A percentile compares a stretch with the other conserved stretches of the same genome.
Conservation (phyloP, 2,329 filamentous ascomycete genomes). For the Simplicillium sp. region DNA sequence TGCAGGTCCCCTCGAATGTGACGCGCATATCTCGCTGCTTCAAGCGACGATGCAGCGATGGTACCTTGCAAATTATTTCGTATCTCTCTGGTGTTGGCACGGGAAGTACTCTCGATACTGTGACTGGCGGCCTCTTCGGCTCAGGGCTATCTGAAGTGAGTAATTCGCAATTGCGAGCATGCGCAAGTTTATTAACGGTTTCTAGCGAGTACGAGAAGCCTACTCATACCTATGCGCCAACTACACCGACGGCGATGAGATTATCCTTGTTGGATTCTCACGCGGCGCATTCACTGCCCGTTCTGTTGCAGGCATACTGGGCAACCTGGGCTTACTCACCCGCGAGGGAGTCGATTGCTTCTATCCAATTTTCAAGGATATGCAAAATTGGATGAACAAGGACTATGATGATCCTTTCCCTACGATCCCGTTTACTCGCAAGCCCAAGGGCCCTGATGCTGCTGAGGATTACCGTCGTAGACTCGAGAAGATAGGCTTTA, state of each 20-base stretch:
- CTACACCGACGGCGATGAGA: conserved; percentile 48
- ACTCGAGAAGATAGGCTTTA: conserved; percentile 33
- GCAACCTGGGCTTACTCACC: conserved; percentile 39
- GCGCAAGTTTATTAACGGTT: conserved; percentile 4
- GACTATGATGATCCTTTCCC: conserved; percentile 38
- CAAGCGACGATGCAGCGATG: conserved; percentile 38
- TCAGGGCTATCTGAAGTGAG: conserved; percentile 41
- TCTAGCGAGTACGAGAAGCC: conserved; percentile 46
- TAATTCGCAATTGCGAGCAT: background rate
- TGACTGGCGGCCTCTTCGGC: conserved; percentile 47
- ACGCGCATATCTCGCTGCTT: conserved; percentile 51
- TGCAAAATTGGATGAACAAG: conserved; percentile 40
- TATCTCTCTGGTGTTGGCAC: conserved; percentile 55
- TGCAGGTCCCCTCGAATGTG: conserved; percentile 49
- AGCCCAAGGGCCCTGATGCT: conserved; percentile 35
- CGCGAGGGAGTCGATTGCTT: conserved; percentile 44
- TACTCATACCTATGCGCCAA: conserved; percentile 55
- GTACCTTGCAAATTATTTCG: conserved; percentile 46
- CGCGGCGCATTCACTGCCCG: conserved; percentile 49
- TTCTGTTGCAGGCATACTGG: conserved; percentile 45
- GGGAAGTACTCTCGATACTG: conserved; percentile 35
- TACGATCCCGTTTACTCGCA: conserved; percentile 33
- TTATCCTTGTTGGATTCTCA: conserved; percentile 47
- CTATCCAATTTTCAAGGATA: conserved; percentile 46
- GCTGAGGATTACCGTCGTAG: conserved; percentile 30